These are phyloP conservation scores for Priceomyces melissophilus DNA, from an alignment of 805 yeast species.

Conservation along the genomic window DNA sequence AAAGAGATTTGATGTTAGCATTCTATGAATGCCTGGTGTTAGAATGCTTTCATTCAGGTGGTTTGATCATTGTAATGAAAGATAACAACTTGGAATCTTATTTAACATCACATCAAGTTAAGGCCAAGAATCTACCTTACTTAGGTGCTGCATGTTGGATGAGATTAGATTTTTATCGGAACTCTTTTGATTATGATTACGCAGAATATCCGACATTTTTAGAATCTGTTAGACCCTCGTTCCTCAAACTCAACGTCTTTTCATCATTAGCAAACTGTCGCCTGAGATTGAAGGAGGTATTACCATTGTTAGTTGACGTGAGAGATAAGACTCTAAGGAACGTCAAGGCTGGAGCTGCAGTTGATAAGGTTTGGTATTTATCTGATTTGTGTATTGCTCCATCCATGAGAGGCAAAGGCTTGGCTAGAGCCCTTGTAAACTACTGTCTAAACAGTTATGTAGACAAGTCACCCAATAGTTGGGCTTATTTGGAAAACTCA, in stretches of 20 bases:
- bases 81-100: constrained; percentile 40
- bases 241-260: constrained; percentile 34
- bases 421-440: constrained; percentile 50
- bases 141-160: constrained; percentile 54
- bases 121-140: constrained; percentile 38
- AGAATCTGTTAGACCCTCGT: constrained; percentile 27
- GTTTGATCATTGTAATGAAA: constrained; percentile 50
- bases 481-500: constrained; percentile 54
- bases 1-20: constrained; percentile 43
- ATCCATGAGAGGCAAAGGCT: constrained; percentile 56
- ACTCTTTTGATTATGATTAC: constrained; percentile 19
- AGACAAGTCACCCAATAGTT: constrained; percentile 21
- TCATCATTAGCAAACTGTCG: constrained; percentile 43
- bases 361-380: constrained; percentile 50
- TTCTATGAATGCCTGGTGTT: constrained; percentile 53
- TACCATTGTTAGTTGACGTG: constrained; percentile 42
- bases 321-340: constrained; percentile 43
- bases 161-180: constrained; percentile 19
- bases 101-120: constrained; percentile 21
- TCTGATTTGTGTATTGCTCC: constrained; percentile 58
- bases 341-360: constrained; percentile 22
- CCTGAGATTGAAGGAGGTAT: constrained; percentile 48
- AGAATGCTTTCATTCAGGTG: constrained; percentile 48
- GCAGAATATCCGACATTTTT: constrained; percentile 17
- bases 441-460: constrained; percentile 47